Evolutionary conservation across 768 basidiomycete species (phyloP), one percentile per base, ranked within the genome.

Genomic region (Candolleomyces eurysporus): DNA sequence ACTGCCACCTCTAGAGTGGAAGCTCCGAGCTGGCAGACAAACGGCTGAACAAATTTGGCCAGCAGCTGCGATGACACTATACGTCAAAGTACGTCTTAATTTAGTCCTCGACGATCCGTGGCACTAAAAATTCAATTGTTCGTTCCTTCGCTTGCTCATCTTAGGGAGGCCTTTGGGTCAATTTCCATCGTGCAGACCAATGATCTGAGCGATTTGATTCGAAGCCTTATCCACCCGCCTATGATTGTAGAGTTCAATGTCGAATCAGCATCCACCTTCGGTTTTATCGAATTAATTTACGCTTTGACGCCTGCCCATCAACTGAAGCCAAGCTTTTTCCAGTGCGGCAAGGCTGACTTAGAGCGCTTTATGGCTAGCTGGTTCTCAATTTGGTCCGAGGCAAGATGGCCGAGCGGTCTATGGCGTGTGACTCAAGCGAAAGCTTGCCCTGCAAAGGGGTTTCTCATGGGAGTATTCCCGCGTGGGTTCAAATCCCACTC

Each of bases 371-470:
- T 36, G 5, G 3, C 2, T 36, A 11, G 3, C 6, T 11, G 6
- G 11, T 36, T 7, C 11, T 36, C 1, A 2, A 8, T 11, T 7
- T 36, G 36, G 11, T 46, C 7, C 45, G 14, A 11, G 79, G 79
- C 79, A 81, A 81, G 78, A 82, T 83, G 82, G 81, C 82, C 82
- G 81, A 82, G 82, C 78, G 82, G 81, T 82, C 81, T 75, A 82
- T 80, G 82, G 81, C 81, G 81, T 82, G 81, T 82, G 81, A 83
- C 81, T 82, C 81, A 82, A 81, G 81, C 66, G 66, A 59, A 64
- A 69, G 71, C 72, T 74, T 72, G 64, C 71, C 72, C 45, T 46
- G 8, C 7, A 17, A 17, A 21, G 45, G 19, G 45, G 45, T 46
- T 46, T 46, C 45, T 46, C 45, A 46, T 46, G 45, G 45, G 45